Evolutionary conservation across 2,329 filamentous ascomycete genomes (phyloP).

Genomic region (Aspergillus novofumigatus): DNA sequence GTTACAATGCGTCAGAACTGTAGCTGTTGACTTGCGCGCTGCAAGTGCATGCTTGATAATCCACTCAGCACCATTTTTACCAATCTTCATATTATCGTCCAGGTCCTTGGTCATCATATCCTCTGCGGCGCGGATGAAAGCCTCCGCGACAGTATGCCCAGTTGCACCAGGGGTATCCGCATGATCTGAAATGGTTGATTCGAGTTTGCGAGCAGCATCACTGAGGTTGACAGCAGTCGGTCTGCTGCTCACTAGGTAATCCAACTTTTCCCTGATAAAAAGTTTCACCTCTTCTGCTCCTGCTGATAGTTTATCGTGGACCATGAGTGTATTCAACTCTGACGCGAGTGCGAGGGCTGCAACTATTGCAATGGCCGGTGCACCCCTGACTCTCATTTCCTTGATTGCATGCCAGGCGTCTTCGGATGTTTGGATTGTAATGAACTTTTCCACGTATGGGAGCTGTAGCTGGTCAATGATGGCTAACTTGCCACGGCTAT

Average conservation of each 20-base stretch:
- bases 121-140: slow-evolving; percentile 77
- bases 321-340: slow-evolving; percentile 58
- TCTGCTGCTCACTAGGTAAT: slow-evolving; percentile 82
- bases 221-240: slow-evolving; percentile 93
- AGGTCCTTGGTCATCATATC: slow-evolving; percentile 83
- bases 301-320: slow-evolving; percentile 39
- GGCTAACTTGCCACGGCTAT: slow-evolving; percentile 51
- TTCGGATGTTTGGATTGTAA: slow-evolving; percentile 50
- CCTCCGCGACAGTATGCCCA: slow-evolving; percentile 53
- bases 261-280: slow-evolving; percentile 71
- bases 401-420: slow-evolving; percentile 65
- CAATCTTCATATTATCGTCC: slow-evolving; percentile 81
- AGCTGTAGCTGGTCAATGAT: slow-evolving; percentile 62
- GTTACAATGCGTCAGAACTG: slow-evolving; percentile 96
- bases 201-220: slow-evolving; percentile 81
- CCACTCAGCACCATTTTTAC: slow-evolving; percentile 78
- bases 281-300: slow-evolving; percentile 58
- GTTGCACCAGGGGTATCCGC: slow-evolving; percentile 30
- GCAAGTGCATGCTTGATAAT: slow-evolving; percentile 57
- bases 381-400: slow-evolving; percentile 64
- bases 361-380: slow-evolving; percentile 97
- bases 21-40: slow-evolving; percentile 56
- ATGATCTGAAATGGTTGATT: slow-evolving; percentile 54
- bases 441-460: slow-evolving; percentile 56
- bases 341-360: slow-evolving; percentile 84